Evolutionary conservation across 805 yeast genomes (phyloP).

Genomic region (Wickerhamomyces alni): DNA sequence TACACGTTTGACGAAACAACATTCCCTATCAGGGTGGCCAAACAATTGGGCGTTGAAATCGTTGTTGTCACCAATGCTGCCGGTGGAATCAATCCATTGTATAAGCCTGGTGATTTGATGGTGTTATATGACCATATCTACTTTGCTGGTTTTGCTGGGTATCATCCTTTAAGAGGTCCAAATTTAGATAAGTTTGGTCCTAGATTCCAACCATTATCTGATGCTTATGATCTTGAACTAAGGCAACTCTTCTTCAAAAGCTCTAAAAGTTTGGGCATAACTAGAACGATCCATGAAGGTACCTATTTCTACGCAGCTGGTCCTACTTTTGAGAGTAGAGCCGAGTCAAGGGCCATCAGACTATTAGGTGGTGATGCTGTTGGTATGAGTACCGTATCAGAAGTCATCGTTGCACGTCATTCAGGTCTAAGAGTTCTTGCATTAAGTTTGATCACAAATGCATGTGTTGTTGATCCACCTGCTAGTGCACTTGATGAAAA

Average conservation of each 20-base stretch:
- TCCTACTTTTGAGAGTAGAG: constrained; percentile 90
- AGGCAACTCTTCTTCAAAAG: constrained; percentile 54
- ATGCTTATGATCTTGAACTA: constrained; percentile 77
- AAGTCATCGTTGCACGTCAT: constrained; percentile 89
- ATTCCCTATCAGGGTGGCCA: constrained; percentile 77
- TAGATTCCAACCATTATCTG: constrained; percentile 81
- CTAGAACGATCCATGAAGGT: constrained; percentile 77
- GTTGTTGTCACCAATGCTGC: constrained; percentile 94
- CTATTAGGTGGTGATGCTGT: constrained; percentile 86
- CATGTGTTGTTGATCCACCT: constrained; percentile 65
- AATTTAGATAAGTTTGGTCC: constrained; percentile 79
- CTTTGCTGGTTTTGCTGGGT: constrained; percentile 86
- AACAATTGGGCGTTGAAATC: constrained; percentile 50
- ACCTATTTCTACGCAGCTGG: constrained; percentile 82
- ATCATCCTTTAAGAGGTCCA: constrained; percentile 83
- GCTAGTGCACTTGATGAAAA: constrained; percentile 55
- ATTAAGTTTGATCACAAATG: constrained; percentile 79
- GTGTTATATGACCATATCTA: constrained; percentile 84
- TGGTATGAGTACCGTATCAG: constrained; percentile 98
- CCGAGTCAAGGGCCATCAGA: constrained; percentile 76
- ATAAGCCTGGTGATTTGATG: constrained; percentile 86
- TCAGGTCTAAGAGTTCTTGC: constrained; percentile 80
- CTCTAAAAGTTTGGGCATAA: constrained; percentile 41
- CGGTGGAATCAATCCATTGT: constrained; percentile 72
- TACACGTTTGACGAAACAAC: constrained; percentile 76